A percentile compares a stretch with the other conserved stretches of the same genome.
Conservation (phyloP, 2,329 filamentous ascomycete species). For the Aureobasidium pullulans region DNA sequence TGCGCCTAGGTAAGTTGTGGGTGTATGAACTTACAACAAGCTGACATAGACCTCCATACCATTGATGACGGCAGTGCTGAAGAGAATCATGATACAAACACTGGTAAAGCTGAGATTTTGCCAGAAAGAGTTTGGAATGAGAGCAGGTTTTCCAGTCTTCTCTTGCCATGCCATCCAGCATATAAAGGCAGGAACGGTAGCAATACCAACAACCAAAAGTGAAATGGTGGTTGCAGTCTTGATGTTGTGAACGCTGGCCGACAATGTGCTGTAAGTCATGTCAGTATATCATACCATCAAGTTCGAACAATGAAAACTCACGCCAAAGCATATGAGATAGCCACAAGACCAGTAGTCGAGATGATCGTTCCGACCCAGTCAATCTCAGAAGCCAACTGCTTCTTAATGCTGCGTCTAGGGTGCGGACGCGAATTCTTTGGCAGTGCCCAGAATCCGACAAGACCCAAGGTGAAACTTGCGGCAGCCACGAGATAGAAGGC, state of each 20-base stretch:
- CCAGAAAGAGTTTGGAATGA: conserved; percentile 60
- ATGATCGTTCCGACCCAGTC: conserved; percentile 48
- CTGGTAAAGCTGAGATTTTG: conserved; percentile 47
- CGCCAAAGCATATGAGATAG: conserved; percentile 38
- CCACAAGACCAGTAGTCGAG: conserved; percentile 39
- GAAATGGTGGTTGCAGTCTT: conserved; percentile 20
- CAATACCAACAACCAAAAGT: conserved; percentile 38
- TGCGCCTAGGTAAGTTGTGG: conserved; percentile 1
- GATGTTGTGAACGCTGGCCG: conserved; percentile 15
- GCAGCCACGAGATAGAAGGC: conserved; percentile 44
- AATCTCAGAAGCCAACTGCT: conserved; percentile 35
- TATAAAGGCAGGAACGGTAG: conserved; percentile 44
- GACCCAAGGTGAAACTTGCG: conserved; percentile 33
- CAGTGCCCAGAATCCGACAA: conserved; percentile 32
- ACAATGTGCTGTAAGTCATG: not conserved
- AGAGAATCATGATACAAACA: conserved; percentile 42
- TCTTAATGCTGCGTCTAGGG: conserved; percentile 20
- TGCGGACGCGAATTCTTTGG: conserved; percentile 24
- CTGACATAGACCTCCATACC: conserved; percentile 32
- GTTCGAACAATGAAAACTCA: conserved; percentile 18
- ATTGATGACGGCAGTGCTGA: conserved; percentile 33
- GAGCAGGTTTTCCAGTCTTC: conserved; percentile 39
- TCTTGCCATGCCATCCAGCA: conserved; percentile 48
- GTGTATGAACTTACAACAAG: conserved; percentile 24
- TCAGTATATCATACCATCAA: not conserved